phyloP scores from a whole-genome alignment of 352 stramenopile genomes.

The Globisporangium heterothallicum region DNA sequence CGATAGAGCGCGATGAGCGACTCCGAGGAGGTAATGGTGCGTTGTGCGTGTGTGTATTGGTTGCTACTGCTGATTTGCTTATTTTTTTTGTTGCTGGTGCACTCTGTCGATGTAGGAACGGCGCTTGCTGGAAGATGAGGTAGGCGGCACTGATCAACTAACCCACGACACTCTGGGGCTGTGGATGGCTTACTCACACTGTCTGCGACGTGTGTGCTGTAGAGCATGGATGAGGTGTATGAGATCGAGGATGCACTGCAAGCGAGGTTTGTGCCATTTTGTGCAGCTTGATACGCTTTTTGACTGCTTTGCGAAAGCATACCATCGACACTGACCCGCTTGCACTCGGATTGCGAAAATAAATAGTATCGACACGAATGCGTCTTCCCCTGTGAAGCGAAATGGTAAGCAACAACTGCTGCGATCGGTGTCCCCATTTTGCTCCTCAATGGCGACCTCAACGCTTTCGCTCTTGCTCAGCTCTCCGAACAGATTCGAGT shows the following conservation, averaged over 20 bases:
- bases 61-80: neutral
- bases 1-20: constrained; percentile 33
- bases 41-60: neutral
- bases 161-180: too few species aligned
- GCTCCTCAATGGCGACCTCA: neutral
- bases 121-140: constrained; percentile 43
- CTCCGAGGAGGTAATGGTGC: constrained; percentile 33
- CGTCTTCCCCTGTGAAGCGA: constrained; percentile 34
- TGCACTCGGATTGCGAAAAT: neutral
- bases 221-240: constrained; percentile 81
- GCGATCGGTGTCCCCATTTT: neutral
- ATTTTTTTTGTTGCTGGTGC: neutral
- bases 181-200: neutral
- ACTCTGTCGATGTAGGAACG: constrained; percentile 29
- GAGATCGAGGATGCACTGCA: constrained; percentile 47
- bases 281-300: too few species aligned
- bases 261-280: constrained; percentile 45
- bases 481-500: neutral
- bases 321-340: neutral
- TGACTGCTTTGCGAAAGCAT: too few species aligned
- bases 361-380: constrained; percentile 43
- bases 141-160: constrained; percentile 11
- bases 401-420: constrained; percentile 12
- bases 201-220: neutral
- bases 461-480: neutral